Base-by-base conservation (phyloP, 768 basidiomycete genomes). In the Candolleomyces aberdarensis region DNA sequence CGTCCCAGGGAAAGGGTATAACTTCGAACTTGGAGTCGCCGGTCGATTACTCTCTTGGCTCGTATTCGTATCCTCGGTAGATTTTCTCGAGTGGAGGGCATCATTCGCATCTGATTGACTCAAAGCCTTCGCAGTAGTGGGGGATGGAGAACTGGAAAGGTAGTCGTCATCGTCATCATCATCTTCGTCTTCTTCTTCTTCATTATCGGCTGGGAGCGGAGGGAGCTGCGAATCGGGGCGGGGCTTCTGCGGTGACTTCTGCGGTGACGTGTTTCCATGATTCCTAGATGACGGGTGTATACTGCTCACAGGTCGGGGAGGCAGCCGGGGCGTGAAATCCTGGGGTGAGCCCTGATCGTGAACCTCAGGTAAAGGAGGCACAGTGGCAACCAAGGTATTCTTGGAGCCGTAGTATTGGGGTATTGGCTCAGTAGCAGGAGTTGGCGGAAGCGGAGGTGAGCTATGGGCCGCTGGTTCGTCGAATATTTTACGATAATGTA, bases 211-310 rank as follows among this genome's bases (percentile, higher is more conserved):
- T n/a, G 41, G 44, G 41, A 59, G 26, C 19, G 19, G 46, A 43
- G 43, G 39, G 39, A 8, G 32, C 31, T 9, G 10, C 49, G 51
- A 32, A 57, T 47, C 43, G 75, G 44, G 7, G 61, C 62, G 69
- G 57, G 66, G 55, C 77, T 79, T 64, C 74, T 75, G 78, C 5
- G 88, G 85, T 0, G 85, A 80, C 77, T 79, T 64, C 74, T 75
- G 78, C 5, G 88, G 85, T 0, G 85, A 80, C 40, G 79, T 20
- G 29, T 57, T 56, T 19, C 39, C 76, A 67, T 80, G 80, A 9
- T 78, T 76, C 29, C 89, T 83, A 22, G 84, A 75, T 13, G 90
- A 91, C 13, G 91, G 91, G 64, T 93, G 91, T 57, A 93, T 92
- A 67, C 91, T 92, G 50, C 79, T 82, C 14, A 82, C 75, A 3